These are phyloP conservation scores for Cryptococcus neoformans DNA, from an alignment of 1,284 basidiomycete species.

Conservation along the genomic window DNA sequence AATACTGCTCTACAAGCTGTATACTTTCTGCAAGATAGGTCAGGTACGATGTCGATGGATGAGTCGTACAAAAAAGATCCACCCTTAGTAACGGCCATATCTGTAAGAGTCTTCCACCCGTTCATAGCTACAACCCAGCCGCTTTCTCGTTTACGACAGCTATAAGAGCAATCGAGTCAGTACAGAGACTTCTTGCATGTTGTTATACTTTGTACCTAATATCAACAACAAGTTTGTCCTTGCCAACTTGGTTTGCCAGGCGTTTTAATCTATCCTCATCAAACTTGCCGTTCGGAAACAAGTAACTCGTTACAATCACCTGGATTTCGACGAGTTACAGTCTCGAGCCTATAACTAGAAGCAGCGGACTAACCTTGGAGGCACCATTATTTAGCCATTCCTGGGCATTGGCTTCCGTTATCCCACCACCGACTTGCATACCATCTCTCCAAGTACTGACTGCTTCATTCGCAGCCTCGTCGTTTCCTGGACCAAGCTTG, in stretches of 20 bases:
- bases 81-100: constrained; percentile 88
- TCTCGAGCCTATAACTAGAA: background rate
- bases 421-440: constrained; percentile 92
- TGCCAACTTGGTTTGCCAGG: constrained; percentile 68
- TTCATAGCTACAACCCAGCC: constrained; percentile 98
- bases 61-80: constrained; percentile 13
- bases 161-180: constrained; percentile 40
- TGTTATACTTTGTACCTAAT: constrained; percentile 62
- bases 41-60: background rate
- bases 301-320: constrained; percentile 95
- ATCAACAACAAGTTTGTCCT: constrained; percentile 88
- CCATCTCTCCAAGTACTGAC: constrained; percentile 77
- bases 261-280: constrained; percentile 66
- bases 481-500: constrained; percentile 87
- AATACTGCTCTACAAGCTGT: constrained; percentile 29
- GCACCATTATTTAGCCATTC: constrained; percentile 88
- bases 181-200: background rate
- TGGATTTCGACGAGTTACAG: constrained; percentile 36
- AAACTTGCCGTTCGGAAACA: constrained; percentile 83
- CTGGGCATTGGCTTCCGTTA: constrained; percentile 72
- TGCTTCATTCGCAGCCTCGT: constrained; percentile 78
- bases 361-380: constrained; percentile 64
- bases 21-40: constrained; percentile 28
- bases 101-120: constrained; percentile 95
- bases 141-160: constrained; percentile 74